These are phyloP conservation scores for Penicillium sumatraense DNA, from an alignment of 2,329 filamentous ascomycete species.

Conservation along the genomic window DNA sequence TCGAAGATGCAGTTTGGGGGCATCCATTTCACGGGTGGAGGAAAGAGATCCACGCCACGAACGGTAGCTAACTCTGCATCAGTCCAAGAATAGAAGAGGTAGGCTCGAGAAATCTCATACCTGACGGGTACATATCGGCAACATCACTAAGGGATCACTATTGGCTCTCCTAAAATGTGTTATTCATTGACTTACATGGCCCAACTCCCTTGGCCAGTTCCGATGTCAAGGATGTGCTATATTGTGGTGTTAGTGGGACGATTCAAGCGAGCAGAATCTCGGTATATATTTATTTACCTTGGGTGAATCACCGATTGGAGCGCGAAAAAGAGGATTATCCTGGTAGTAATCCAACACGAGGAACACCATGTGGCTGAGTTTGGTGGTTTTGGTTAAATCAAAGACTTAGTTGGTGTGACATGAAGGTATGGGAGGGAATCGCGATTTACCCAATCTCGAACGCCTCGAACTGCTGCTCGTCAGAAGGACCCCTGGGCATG, in stretches of 20 bases:
- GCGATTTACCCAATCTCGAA: constrained; percentile 20
- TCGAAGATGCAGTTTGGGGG: neutral
- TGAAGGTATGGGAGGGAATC: neutral
- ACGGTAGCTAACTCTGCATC: neutral
- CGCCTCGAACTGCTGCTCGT: constrained; percentile 23
- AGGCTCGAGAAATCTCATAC: neutral
- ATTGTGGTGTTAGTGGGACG: neutral
- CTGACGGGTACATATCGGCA: constrained; percentile 10
- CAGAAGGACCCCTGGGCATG: constrained; percentile 20
- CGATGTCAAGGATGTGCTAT: constrained; percentile 21
- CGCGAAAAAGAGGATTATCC: constrained; percentile 18
- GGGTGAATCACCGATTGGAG: constrained; percentile 17
- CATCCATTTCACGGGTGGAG: neutral
- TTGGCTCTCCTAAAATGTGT: neutral
- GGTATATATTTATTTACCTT: constrained; percentile 13
- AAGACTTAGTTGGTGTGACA: neutral
- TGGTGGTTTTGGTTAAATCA: neutral
- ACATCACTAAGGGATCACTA: constrained; percentile 7
- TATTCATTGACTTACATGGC: constrained; percentile 13
- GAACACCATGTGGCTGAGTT: constrained; percentile 19
- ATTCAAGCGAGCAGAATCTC: neutral
- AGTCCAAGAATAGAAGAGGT: neutral
- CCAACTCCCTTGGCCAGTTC: constrained; percentile 23
- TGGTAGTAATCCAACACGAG: constrained; percentile 19
- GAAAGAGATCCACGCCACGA: neutral